Conservation (phyloP, 768 basidiomycete genomes). For the Mycena vulgaris region DNA sequence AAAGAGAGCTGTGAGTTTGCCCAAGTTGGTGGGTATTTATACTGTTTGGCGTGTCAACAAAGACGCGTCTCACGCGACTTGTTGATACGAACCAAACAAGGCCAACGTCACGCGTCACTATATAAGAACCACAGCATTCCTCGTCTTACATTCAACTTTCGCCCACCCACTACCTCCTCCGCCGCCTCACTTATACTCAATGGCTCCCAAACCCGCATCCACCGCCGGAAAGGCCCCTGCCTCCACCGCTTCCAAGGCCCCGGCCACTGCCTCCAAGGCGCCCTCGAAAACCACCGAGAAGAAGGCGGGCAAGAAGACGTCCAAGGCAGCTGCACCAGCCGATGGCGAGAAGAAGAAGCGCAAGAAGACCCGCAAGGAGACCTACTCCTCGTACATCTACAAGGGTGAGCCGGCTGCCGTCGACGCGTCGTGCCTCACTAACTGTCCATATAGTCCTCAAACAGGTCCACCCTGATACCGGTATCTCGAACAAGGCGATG, state of each 20-base stretch:
- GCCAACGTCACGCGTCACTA: constrained; percentile 54
- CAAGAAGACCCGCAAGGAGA: constrained; percentile 90
- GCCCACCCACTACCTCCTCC: constrained; percentile 36
- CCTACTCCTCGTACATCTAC: constrained; percentile 94
- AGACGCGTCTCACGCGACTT: constrained; percentile 39
- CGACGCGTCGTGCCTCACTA: background rate
- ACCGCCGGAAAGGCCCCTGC: constrained; percentile 89
- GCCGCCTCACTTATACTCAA: constrained; percentile 45
- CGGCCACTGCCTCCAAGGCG: constrained; percentile 65
- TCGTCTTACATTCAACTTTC: constrained; percentile 34
- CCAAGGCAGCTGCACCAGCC: constrained; percentile 73
- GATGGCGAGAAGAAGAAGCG: constrained; percentile 91
- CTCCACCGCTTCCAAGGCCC: constrained; percentile 80
- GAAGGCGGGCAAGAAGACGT: constrained; percentile 88
- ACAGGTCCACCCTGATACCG: constrained; percentile 98
- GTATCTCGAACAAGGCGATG: constrained; percentile 99
- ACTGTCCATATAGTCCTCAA: constrained; percentile 77
- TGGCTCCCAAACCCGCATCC: constrained; percentile 85
- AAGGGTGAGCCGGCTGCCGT: constrained; percentile 67
- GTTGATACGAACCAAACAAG: constrained; percentile 49
- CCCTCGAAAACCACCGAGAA: constrained; percentile 37
- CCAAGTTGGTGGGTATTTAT: constrained; percentile 42
- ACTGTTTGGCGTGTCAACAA: constrained; percentile 37
- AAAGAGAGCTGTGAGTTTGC: constrained; percentile 16
- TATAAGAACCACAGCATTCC: constrained; percentile 46